These are phyloP conservation scores for Eremothecium gossypii DNA, from an alignment of 1,139 yeast genomes.

Conservation along the genomic window DNA sequence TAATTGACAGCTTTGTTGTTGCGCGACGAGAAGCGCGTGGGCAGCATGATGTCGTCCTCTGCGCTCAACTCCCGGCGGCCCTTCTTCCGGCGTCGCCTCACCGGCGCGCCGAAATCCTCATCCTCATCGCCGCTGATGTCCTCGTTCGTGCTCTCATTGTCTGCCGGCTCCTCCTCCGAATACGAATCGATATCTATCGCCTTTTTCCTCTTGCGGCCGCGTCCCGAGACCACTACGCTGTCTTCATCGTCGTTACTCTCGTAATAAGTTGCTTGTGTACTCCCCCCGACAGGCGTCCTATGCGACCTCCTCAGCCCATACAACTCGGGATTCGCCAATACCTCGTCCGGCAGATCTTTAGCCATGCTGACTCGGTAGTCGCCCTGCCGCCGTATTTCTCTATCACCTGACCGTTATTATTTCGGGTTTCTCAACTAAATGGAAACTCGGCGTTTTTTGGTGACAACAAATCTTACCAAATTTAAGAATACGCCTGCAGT, in stretches of 20 bases:
- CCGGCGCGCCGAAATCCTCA: conserved; percentile 20
- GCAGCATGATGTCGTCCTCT: conserved; percentile 15
- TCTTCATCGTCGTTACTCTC: conserved; percentile 32
- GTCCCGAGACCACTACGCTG: conserved; percentile 21
- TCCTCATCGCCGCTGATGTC: conserved; percentile 28
- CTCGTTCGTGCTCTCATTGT: conserved; percentile 19
- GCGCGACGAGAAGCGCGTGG: conserved; percentile 69
- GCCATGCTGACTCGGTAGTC: conserved; percentile 3
- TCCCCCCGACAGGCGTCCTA: conserved; percentile 51
- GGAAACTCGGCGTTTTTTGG: conserved; percentile 1
- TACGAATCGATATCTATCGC: conserved; percentile 16
- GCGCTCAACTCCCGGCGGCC: conserved; percentile 17
- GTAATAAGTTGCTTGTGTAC: conserved; percentile 35
- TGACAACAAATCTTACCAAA: neutral
- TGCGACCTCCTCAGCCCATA: conserved; percentile 87
- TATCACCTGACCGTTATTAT: conserved; percentile 3
- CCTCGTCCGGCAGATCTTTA: conserved; percentile 30
- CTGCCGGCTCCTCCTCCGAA: conserved; percentile 19
- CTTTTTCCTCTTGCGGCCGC: conserved; percentile 19
- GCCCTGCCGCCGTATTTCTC: neutral
- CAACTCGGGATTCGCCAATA: conserved; percentile 64
- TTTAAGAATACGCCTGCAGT: neutral
- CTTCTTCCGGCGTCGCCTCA: conserved; percentile 17
- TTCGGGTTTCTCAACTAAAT: neutral
- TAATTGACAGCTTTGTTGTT: conserved; percentile 66